These are phyloP conservation scores for Suillus bovinus DNA, from an alignment of 768 basidiomycete species.

Conservation along the genomic window DNA sequence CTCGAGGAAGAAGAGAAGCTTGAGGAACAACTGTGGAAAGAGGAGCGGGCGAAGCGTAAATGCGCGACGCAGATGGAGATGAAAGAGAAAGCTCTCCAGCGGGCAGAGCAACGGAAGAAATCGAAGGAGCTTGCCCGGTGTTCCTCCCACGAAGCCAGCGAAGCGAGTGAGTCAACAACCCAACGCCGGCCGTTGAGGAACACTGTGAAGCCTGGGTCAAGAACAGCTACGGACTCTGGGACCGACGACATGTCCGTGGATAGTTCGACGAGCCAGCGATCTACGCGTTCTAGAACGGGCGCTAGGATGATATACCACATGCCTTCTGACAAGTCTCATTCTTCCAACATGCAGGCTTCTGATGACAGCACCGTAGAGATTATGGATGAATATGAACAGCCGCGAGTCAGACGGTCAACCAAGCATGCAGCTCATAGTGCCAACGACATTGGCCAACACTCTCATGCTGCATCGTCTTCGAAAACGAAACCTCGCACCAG, in stretches of 20 bases:
- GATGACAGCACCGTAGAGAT: not conserved
- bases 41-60: conserved; percentile 24
- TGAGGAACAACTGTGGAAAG: conserved; percentile 30
- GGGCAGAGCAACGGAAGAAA: conserved; percentile 17
- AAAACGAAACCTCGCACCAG: not conserved
- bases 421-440: not conserved
- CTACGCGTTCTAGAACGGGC: conserved; percentile 7
- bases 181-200: conserved; percentile 11
- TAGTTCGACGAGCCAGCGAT: conserved; percentile 14
- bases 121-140: not conserved
- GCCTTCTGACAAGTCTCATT: not conserved
- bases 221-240: conserved; percentile 16
- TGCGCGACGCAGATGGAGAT: conserved; percentile 18
- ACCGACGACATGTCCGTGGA: conserved; percentile 34
- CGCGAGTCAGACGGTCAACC: not conserved
- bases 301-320: not conserved
- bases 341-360: not conserved
- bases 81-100: conserved; percentile 24
- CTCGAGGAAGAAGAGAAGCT: conserved; percentile 41
- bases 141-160: not conserved
- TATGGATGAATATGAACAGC: not conserved
- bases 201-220: not conserved
- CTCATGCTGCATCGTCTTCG: not conserved
- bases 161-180: conserved; percentile 22
- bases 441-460: not conserved